phyloP scores from a whole-genome alignment of 306 rosid species.

The Delonix regia region DNA sequence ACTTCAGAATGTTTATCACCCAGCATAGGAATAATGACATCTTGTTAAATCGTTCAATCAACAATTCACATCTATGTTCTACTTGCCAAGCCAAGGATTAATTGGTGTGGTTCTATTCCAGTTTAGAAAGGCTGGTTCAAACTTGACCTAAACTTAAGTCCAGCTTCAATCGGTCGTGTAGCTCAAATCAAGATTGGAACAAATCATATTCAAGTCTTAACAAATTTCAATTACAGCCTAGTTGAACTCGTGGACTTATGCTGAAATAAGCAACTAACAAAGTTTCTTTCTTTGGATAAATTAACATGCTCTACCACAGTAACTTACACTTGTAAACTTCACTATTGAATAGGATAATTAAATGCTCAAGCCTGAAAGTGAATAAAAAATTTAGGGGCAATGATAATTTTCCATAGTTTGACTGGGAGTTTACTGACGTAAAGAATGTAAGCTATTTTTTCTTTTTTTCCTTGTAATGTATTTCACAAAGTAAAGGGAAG shows the following conservation, averaged over 20 bases:
- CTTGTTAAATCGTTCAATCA: constrained; percentile 1
- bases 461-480: neutral
- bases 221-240: neutral
- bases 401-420: neutral
- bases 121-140: neutral
- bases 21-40: neutral
- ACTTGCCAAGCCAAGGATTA: neutral
- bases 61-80: neutral
- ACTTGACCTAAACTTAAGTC: neutral
- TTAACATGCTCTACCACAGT: neutral
- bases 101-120: neutral
- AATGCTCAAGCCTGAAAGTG: neutral
- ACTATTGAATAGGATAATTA: neutral
- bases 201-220: neutral
- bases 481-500: neutral
- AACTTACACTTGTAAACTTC: neutral
- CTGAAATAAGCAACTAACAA: neutral
- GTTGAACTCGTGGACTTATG: neutral
- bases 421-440: neutral
- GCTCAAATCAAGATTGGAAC: neutral
- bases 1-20: neutral
- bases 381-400: neutral
- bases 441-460: neutral
- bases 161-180: neutral
- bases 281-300: neutral